phyloP scores from a whole-genome alignment of 345 rosid species.

The Eucalyptus sp. region DNA sequence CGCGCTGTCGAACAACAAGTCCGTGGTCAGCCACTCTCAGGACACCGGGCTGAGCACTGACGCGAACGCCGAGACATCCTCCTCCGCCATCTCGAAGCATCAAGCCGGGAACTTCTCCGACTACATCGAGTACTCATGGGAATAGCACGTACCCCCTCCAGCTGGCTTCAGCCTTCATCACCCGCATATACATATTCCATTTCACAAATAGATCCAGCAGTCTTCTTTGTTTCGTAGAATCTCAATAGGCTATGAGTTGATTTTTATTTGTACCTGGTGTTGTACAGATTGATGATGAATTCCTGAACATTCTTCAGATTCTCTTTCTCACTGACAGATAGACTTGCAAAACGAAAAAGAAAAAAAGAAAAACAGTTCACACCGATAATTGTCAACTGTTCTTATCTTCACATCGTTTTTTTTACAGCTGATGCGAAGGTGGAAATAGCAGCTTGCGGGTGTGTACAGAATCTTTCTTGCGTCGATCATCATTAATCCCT shows the following conservation, averaged over 20 bases:
- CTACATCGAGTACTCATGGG: background rate
- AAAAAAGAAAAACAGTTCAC: background rate
- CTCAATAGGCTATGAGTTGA: background rate
- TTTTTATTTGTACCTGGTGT: background rate
- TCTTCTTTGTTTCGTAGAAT: background rate
- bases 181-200: background rate
- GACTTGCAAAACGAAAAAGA: background rate
- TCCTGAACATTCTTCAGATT: background rate
- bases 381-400: background rate
- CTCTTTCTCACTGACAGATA: background rate
- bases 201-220: background rate
- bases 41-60: constrained; percentile 55
- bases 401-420: background rate
- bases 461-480: background rate
- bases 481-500: background rate
- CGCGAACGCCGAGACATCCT: constrained; percentile 33
- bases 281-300: background rate
- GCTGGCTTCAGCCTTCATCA: background rate
- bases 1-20: background rate
- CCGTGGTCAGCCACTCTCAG: constrained; percentile 40
- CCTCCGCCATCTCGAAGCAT: constrained; percentile 26
- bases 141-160: background rate
- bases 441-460: background rate
- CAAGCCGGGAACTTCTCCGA: constrained; percentile 2
- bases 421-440: background rate